These are phyloP conservation scores for Platanus orientalis DNA, from an alignment of 164 flowering plant genomes.

Conservation along the genomic window DNA sequence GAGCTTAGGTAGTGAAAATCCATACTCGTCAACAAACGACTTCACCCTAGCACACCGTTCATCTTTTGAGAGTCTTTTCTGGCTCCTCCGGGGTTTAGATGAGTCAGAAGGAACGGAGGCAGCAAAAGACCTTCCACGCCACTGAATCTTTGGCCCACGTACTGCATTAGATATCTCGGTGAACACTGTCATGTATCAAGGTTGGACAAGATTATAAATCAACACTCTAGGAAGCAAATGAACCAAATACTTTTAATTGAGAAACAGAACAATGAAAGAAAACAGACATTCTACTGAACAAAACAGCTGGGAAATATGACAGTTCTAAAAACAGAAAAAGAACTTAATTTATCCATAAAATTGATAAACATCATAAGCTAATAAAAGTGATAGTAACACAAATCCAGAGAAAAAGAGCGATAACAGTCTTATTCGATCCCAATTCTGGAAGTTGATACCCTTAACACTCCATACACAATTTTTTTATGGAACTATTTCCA, in stretches of 20 bases:
- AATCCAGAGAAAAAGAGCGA: no score
- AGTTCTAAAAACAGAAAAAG: neutral
- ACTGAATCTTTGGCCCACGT: slow-evolving; percentile 16
- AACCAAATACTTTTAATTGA: neutral
- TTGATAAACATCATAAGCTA: no score
- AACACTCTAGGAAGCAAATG: neutral
- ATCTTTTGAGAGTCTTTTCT: slow-evolving; percentile 33
- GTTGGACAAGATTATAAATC: slow-evolving; percentile 1
- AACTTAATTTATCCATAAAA: neutral
- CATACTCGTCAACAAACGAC: slow-evolving; percentile 47
- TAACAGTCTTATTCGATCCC: no score
- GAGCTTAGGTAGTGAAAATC: neutral
- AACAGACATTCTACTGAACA: neutral
- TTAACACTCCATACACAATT: no score
- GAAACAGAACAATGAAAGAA: neutral
- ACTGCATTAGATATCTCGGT: slow-evolving; percentile 10
- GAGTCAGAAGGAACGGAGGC: slow-evolving; percentile 42
- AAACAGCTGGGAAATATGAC: no score
- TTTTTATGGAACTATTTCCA: no score
- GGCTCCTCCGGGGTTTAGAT: slow-evolving; percentile 18
- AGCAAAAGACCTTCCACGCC: slow-evolving; percentile 41
- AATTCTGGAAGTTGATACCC: no score
- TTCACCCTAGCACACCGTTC: slow-evolving; percentile 48
- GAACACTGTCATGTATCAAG: slow-evolving; percentile 13
- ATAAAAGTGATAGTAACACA: no score